Evolutionary conservation across 768 basidiomycete species (phyloP), one percentile per base, ranked within the genome.

Genomic region (Antrodiella citrinella): DNA sequence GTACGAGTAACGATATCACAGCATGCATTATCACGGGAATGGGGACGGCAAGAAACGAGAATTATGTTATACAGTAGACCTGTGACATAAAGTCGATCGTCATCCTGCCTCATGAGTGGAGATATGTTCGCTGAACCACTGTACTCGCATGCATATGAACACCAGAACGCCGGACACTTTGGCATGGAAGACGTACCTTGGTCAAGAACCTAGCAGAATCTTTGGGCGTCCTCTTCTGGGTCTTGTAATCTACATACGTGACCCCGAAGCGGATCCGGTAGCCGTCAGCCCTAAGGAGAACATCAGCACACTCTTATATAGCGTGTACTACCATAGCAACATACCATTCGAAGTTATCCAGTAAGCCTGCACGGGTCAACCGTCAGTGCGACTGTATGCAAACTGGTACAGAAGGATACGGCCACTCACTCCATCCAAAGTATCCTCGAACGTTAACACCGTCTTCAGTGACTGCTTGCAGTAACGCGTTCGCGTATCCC

Each of bases 261-360:
- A 71, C 65, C 7, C 73, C 73, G 50, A 76, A 74, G 13, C 73
- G 70, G 5, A 69, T 67, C 30, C 59, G 64, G 52, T 73, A 73
- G 1, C 73, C 72, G 38, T 72, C 66, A 4, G 66, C 68, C 65
- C 65, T 62, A 43, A 5, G 26, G 41, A 3, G 18, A 43, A 4
- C 12, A 26, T 18, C 41, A n/a, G n/a, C n/a, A n/a, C n/a, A n/a
- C n/a, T n/a, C n/a, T n/a, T 47, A 9, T 15, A 30, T 45, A 51
- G 12, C 12, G 15, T 13, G 9, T 15, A 3, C 19, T 20, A 35
- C n/a, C n/a, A 43, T 18, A 18, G 41, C 41, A 26, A 21, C 50
- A 18, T 46, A 64, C 72, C 73, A 74, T 59, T 74, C 73, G 47
- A 72, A 74, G 54, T 73, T 74, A 54, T 74, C 69, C 13, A 71